These are phyloP conservation scores for Amanita inopinata DNA, from an alignment of 768 basidiomycete genomes.

Conservation along the genomic window DNA sequence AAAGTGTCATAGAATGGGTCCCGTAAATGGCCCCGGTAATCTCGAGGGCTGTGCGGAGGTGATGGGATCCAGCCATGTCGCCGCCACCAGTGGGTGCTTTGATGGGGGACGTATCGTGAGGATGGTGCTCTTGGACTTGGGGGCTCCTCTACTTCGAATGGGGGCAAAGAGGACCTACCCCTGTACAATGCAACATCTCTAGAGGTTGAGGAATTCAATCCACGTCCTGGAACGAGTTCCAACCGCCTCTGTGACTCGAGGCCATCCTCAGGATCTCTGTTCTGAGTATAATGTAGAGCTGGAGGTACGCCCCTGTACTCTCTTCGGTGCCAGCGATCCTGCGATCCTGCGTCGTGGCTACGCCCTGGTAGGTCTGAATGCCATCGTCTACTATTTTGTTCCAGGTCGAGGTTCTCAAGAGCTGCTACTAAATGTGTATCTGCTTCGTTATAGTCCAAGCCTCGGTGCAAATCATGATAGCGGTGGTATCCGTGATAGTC, in stretches of 20 bases:
- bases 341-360: background rate
- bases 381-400: background rate
- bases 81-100: too few relatives aligned
- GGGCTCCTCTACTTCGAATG: background rate
- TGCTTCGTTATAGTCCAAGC: background rate
- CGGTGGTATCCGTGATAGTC: background rate
- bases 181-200: background rate
- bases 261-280: too few relatives aligned
- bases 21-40: too few relatives aligned
- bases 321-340: background rate
- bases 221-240: background rate
- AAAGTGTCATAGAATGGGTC: too few relatives aligned
- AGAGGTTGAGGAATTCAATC: background rate
- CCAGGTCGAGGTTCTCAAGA: background rate
- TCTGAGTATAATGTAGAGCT: too few relatives aligned
- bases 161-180: too few relatives aligned
- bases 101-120: too few relatives aligned
- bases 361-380: background rate
- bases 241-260: background rate
- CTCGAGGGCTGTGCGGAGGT: too few relatives aligned
- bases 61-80: too few relatives aligned
- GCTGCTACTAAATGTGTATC: background rate
- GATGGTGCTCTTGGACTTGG: too few relatives aligned
- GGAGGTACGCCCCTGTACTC: background rate
- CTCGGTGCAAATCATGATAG: background rate